phyloP scores from a whole-genome alignment of 306 rosid species.

The Ziziphus jujuba region DNA sequence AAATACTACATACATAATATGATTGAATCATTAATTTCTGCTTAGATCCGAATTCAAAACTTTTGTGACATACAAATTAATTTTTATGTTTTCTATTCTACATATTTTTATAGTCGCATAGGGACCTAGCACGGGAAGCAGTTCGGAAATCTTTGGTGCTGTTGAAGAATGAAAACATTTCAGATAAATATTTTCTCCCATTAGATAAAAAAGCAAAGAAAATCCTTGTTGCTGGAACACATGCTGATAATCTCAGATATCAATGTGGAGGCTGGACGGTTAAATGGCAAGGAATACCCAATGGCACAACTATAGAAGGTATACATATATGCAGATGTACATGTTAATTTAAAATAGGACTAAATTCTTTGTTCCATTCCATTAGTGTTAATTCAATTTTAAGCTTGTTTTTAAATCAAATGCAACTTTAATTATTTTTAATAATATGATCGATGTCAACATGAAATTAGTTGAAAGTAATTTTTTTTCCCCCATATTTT shows the following conservation, averaged over 20 bases:
- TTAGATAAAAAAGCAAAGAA: constrained; percentile 53
- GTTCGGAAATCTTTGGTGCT: constrained; percentile 73
- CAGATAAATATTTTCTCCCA: constrained; percentile 57
- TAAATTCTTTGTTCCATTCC: too few relatives aligned
- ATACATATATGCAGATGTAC: too few relatives aligned
- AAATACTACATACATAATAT: too few relatives aligned
- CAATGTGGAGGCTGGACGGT: constrained; percentile 85
- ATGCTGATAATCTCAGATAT: constrained; percentile 68
- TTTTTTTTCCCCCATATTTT: constrained; percentile 3
- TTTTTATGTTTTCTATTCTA: neutral
- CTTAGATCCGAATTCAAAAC: too few relatives aligned
- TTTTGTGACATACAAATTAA: too few relatives aligned
- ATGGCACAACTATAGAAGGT: constrained; percentile 60
- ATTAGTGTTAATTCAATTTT: too few relatives aligned
- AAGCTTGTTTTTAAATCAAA: neutral
- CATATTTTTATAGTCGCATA: constrained; percentile 47
- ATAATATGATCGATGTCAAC: neutral
- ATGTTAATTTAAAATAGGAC: neutral
- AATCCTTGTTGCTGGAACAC: constrained; percentile 69
- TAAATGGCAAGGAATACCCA: constrained; percentile 41
- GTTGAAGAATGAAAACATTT: constrained; percentile 68
- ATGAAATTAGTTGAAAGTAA: too few relatives aligned
- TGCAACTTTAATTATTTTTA: too few relatives aligned
- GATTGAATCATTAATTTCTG: too few relatives aligned
- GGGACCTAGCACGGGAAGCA: constrained; percentile 77